Percentiles rank a stretch among this genome's conserved stretches.
phyloP scores from a whole-genome alignment of 257 asterid genomes.

The Apocynum venetum region DNA sequence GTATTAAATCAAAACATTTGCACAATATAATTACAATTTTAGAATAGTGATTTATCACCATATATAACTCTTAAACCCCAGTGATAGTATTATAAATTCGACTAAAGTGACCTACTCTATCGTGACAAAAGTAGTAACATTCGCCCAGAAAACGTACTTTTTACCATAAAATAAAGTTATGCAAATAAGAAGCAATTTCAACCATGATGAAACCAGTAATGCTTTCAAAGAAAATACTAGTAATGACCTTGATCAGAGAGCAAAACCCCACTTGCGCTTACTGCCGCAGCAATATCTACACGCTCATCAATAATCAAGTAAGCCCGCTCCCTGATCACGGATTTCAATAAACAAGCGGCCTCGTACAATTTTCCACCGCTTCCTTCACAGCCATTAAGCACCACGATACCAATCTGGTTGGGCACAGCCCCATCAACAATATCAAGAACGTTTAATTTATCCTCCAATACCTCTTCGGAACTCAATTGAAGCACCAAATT shows the following conservation, averaged over 20 bases:
- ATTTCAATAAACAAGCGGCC: slow-evolving; percentile 80
- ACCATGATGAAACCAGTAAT: not conserved
- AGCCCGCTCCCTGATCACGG: slow-evolving; percentile 72
- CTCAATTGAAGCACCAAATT: slow-evolving; percentile 55
- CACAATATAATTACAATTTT: too few relatives aligned
- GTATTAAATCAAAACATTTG: not conserved
- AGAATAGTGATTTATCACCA: not conserved
- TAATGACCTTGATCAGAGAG: slow-evolving; percentile 86
- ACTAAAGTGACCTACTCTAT: too few relatives aligned
- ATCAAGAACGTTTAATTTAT: slow-evolving; percentile 40
- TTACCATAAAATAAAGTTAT: not conserved
- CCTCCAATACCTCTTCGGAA: slow-evolving; percentile 49
- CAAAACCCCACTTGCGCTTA: slow-evolving; percentile 80
- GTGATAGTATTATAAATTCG: too few relatives aligned
- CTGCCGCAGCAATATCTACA: slow-evolving; percentile 83
- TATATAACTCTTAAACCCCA: too few relatives aligned
- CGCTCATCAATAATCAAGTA: slow-evolving; percentile 86
- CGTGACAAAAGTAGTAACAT: too few relatives aligned
- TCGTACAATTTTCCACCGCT: slow-evolving; percentile 70
- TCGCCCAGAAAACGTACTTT: not conserved
- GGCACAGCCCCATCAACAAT: slow-evolving; percentile 59
- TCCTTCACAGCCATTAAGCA: slow-evolving; percentile 63
- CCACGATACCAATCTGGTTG: slow-evolving; percentile 66
- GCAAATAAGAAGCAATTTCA: not conserved
- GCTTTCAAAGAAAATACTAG: not conserved